Evolutionary conservation across 2,329 filamentous ascomycete species (phyloP).

Genomic region (Hymenoscyphus scutula): DNA sequence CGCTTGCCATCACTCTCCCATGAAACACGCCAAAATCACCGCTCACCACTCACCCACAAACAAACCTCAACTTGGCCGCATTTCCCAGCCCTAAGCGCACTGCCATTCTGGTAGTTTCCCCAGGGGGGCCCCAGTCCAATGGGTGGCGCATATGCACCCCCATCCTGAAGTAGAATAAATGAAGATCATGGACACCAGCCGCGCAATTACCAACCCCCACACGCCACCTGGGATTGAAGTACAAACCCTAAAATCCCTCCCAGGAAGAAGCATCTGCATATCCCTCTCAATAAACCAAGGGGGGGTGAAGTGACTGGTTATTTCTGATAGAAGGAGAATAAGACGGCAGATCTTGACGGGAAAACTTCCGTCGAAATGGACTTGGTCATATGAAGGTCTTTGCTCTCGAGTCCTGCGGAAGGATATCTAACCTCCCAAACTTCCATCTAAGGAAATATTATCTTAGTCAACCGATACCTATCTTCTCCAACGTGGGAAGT

Average conservation of each 20-base stretch:
- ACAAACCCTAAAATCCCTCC: background rate
- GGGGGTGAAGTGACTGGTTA: background rate
- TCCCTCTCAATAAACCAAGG: background rate
- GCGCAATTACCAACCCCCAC: background rate
- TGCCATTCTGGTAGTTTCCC: background rate
- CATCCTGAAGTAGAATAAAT: background rate
- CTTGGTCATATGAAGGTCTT: slow-evolving; percentile 3
- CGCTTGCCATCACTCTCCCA: background rate
- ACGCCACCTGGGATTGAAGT: background rate
- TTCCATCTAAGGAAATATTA: background rate
- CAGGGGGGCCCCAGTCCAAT: background rate
- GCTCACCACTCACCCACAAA: background rate
- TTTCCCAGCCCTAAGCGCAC: background rate
- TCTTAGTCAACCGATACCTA: background rate
- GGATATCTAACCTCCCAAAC: background rate
- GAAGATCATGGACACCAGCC: background rate
- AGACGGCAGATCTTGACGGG: background rate
- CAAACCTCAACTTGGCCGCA: background rate
- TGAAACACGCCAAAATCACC: background rate
- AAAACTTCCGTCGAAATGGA: background rate
- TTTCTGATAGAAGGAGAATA: background rate
- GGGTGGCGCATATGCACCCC: background rate
- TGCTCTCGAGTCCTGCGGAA: slow-evolving; percentile 7
- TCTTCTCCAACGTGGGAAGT: background rate
- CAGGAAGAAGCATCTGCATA: background rate